phyloP scores from a whole-genome alignment of 169 alveolate genomes.

The Cryptosporidium sp. region DNA sequence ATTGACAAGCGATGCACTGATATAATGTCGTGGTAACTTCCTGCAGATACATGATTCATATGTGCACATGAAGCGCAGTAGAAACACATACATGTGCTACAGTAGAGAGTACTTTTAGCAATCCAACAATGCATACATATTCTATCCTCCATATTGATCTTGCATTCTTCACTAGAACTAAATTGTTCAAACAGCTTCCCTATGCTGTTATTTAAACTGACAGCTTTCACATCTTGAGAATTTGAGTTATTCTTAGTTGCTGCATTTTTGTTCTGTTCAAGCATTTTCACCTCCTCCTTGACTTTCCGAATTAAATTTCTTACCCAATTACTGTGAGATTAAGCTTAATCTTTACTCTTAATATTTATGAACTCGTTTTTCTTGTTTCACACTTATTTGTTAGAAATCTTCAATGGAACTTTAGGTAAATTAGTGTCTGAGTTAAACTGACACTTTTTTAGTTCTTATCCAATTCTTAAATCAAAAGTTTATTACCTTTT shows the following conservation, averaged over 20 bases:
- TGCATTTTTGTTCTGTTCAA: background rate
- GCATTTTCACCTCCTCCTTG: background rate
- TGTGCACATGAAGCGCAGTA: constrained; percentile 68
- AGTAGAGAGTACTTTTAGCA: constrained; percentile 44
- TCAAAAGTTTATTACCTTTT: background rate
- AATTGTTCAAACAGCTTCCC: constrained; percentile 44
- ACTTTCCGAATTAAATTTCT: background rate
- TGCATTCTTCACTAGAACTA: constrained; percentile 14
- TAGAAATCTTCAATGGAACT: background rate
- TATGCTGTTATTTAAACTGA: constrained; percentile 4
- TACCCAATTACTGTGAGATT: background rate
- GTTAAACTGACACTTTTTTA: background rate
- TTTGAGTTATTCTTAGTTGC: background rate
- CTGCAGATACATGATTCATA: constrained; percentile 62
- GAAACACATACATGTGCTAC: constrained; percentile 71
- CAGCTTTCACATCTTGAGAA: background rate
- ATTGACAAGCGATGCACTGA: constrained; percentile 38
- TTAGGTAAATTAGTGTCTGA: background rate
- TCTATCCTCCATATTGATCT: constrained; percentile 54
- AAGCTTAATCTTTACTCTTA: background rate
- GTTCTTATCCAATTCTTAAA: background rate
- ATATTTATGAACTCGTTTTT: background rate
- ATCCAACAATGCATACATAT: constrained; percentile 74
- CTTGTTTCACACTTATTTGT: background rate
- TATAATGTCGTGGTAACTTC: constrained; percentile 52